A percentile compares a stretch with the other conserved stretches of the same genome.
These are phyloP conservation scores for Physcomitrium patens DNA, from an alignment of 225 moss, liverwort and hornwort genomes.

Conservation along the genomic window DNA sequence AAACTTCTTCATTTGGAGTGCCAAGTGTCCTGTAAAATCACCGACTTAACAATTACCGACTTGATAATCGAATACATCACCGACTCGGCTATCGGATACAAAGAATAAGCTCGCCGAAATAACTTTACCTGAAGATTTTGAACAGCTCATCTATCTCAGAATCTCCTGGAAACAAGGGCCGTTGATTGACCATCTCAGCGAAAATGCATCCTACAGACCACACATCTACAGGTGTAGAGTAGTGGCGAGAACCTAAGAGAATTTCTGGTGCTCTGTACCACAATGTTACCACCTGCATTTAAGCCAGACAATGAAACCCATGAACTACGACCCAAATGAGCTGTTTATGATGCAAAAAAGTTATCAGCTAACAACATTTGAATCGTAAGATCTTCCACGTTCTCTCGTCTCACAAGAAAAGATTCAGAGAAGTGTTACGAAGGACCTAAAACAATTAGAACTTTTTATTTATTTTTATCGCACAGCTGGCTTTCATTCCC, in stretches of 20 bases:
- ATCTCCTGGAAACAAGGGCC: slow-evolving; percentile 83
- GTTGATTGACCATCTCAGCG: slow-evolving; percentile 92
- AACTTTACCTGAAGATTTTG: slow-evolving; percentile 75
- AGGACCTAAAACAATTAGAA: too few species aligned
- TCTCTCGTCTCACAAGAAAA: slow-evolving; percentile 11
- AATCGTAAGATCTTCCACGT: neutral
- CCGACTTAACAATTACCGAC: slow-evolving; percentile 13
- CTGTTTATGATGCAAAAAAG: neutral
- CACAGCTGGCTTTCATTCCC: neutral
- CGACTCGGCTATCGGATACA: neutral
- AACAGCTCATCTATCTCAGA: slow-evolving; percentile 90
- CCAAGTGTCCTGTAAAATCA: slow-evolving; percentile 26
- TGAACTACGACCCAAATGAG: neutral
- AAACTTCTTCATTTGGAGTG: slow-evolving; percentile 44
- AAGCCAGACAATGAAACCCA: slow-evolving; percentile 7
- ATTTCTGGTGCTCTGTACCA: slow-evolving; percentile 92
- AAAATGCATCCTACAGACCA: slow-evolving; percentile 94
- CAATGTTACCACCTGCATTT: slow-evolving; percentile 78
- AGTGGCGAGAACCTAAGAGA: slow-evolving; percentile 78
- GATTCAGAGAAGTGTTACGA: too few species aligned
- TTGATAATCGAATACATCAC: neutral
- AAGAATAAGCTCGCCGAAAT: neutral
- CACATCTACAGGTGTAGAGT: slow-evolving; percentile 87
- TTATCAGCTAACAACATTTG: slow-evolving; percentile 5
- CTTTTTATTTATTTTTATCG: neutral